Evolutionary conservation across 768 basidiomycete genomes (phyloP).

Genomic region (Lactarius sanguifluus): DNA sequence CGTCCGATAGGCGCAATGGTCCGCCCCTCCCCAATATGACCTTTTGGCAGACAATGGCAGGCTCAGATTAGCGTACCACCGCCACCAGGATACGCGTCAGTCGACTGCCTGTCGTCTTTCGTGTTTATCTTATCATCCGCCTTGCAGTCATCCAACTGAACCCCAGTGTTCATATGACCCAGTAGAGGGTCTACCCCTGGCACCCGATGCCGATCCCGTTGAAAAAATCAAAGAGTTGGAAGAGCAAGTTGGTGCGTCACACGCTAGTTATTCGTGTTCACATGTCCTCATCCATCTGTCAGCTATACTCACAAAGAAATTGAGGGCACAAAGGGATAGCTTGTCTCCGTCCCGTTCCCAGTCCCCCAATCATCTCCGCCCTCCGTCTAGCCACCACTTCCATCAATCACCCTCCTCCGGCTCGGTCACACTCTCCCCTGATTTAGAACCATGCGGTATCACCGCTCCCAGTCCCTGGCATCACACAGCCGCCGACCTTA

Average conservation of each 20-base stretch:
- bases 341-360: conserved; percentile 43
- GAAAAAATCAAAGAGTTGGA: conserved; percentile 78
- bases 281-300: background rate
- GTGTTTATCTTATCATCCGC: conserved; percentile 25
- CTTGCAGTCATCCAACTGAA: conserved; percentile 72
- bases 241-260: conserved; percentile 65
- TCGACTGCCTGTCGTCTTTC: conserved; percentile 19
- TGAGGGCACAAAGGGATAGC: conserved; percentile 52
- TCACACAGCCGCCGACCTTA: conserved; percentile 32
- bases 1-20: conserved; percentile 33
- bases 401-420: conserved; percentile 26
- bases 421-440: conserved; percentile 30
- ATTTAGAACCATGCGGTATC: conserved; percentile 31
- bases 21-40: conserved; percentile 15
- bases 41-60: conserved; percentile 66
- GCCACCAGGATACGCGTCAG: conserved; percentile 82
- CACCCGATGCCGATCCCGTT: conserved; percentile 74
- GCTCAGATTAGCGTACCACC: conserved; percentile 80
- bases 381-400: conserved; percentile 16
- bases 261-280: conserved; percentile 23
- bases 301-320: conserved; percentile 64
- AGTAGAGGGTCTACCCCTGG: conserved; percentile 74
- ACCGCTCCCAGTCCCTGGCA: conserved; percentile 32
- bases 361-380: conserved; percentile 30
- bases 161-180: conserved; percentile 87